Evolutionary conservation across 441 rosid genomes (phyloP).

Genomic region (Breynia disticha): DNA sequence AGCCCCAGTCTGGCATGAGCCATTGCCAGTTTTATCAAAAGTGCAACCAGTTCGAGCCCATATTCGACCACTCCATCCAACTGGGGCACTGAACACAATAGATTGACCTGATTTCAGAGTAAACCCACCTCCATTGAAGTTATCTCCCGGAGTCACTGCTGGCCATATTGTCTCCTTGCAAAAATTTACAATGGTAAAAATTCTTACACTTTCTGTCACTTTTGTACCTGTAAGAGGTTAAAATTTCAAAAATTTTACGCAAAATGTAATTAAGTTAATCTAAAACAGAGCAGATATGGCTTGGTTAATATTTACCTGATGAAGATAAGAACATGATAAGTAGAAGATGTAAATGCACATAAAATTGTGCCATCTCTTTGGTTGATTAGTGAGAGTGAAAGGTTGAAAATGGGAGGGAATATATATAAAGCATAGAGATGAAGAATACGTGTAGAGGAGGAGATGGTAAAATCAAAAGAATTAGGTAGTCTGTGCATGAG

Average conservation of each 20-base stretch:
- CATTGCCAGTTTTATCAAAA: constrained; percentile 57
- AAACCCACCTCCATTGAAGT: constrained; percentile 69
- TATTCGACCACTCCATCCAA: constrained; percentile 75
- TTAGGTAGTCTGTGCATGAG: background rate
- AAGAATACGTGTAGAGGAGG: constrained; percentile 42
- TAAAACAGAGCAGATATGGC: no score
- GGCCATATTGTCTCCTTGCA: constrained; percentile 85
- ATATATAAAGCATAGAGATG: constrained; percentile 23
- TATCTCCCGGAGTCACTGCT: constrained; percentile 62
- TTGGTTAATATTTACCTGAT: constrained; percentile 30
- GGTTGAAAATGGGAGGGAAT: background rate
- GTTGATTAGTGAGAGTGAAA: background rate
- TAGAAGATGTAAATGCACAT: constrained; percentile 20
- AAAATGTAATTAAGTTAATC: no score
- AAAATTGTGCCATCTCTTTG: constrained; percentile 26
- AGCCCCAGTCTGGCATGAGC: constrained; percentile 65
- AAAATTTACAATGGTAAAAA: constrained; percentile 61
- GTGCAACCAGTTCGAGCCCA: constrained; percentile 87
- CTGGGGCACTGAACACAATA: constrained; percentile 50
- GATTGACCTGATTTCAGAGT: constrained; percentile 57
- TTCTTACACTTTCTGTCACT: constrained; percentile 32
- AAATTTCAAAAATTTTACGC: no score
- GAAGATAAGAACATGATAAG: constrained; percentile 24
- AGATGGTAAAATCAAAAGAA: background rate
- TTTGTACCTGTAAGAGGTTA: constrained; percentile 26